Evolutionary conservation across 495 filamentous ascomycete species (phyloP).

Genomic region (Diplogelasinospora grovesii): DNA sequence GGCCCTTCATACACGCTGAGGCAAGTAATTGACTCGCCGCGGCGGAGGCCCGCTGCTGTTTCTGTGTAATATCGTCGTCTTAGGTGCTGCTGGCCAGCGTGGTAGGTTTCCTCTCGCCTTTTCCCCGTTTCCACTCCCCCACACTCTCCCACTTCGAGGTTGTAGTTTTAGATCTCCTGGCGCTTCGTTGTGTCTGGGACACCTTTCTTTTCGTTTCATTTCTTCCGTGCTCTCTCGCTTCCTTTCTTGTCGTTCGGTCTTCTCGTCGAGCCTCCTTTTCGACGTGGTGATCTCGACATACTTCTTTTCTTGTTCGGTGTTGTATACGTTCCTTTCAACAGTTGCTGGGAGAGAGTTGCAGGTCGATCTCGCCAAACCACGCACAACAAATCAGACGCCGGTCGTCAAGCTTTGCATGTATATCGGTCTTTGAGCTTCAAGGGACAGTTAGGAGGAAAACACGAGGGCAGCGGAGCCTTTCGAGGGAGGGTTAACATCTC

Average conservation of each 20-base stretch:
- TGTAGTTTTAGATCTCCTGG: neutral
- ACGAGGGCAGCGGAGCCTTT: neutral
- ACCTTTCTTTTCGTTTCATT: neutral
- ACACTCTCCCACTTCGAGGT: neutral
- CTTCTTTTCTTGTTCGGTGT: constrained; percentile 14
- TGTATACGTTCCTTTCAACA: too few species aligned
- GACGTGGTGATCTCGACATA: too few species aligned
- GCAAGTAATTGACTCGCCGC: constrained; percentile 16
- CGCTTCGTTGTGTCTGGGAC: neutral
- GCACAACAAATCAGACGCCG: constrained; percentile 18
- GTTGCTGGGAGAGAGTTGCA: too few species aligned
- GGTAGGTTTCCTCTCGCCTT: neutral
- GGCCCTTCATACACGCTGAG: constrained; percentile 11
- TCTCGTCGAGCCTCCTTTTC: constrained; percentile 17
- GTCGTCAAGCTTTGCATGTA: constrained; percentile 11
- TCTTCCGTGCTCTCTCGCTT: constrained; percentile 7
- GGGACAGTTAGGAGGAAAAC: neutral
- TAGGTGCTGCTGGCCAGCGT: neutral
- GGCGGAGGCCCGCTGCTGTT: constrained; percentile 3
- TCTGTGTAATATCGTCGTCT: too few species aligned
- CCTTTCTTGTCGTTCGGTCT: constrained; percentile 21
- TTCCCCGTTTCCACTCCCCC: neutral
- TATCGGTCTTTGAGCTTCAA: neutral
- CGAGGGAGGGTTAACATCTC: neutral
- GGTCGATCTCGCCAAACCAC: constrained; percentile 24